These are phyloP conservation scores for Austroboletus niveus DNA, from an alignment of 1,284 basidiomycete genomes.

Conservation along the genomic window DNA sequence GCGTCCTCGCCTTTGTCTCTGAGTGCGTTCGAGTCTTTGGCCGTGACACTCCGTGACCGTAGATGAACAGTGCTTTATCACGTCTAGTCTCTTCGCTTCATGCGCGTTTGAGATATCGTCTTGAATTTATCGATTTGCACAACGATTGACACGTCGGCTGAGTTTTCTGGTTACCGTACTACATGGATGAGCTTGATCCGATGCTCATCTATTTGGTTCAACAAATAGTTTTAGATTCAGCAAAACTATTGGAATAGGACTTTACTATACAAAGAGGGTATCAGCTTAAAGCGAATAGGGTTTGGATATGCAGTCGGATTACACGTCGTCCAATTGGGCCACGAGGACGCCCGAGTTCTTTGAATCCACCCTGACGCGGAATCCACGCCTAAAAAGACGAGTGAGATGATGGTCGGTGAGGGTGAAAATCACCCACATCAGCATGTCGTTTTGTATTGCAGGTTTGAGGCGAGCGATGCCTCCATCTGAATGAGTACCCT, in stretches of 20 bases:
- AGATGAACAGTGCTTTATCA: slow-evolving; percentile 93
- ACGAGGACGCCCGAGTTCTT: slow-evolving; percentile 84
- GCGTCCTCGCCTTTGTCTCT: no score
- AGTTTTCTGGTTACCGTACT: no score
- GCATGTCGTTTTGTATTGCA: slow-evolving; percentile 84
- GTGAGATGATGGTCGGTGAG: background rate
- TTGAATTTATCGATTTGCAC: background rate
- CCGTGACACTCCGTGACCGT: background rate
- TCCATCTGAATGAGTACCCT: slow-evolving; percentile 82
- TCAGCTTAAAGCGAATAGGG: no score
- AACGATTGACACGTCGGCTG: background rate
- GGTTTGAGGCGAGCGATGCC: slow-evolving; percentile 89
- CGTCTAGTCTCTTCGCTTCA: slow-evolving; percentile 92
- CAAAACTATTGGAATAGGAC: background rate
- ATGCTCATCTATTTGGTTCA: background rate
- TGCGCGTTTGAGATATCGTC: slow-evolving; percentile 51
- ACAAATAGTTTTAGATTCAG: no score
- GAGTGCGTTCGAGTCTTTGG: no score
- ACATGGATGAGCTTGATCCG: background rate
- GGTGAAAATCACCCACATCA: slow-evolving; percentile 47
- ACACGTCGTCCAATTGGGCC: slow-evolving; percentile 52
- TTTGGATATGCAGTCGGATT: no score
- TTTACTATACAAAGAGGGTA: background rate
- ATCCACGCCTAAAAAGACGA: slow-evolving; percentile 13
- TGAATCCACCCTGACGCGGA: slow-evolving; percentile 59